Evolutionary conservation across 768 basidiomycete species (phyloP), one percentile per base, ranked within the genome.

Genomic region (Trametes cinnabarina): DNA sequence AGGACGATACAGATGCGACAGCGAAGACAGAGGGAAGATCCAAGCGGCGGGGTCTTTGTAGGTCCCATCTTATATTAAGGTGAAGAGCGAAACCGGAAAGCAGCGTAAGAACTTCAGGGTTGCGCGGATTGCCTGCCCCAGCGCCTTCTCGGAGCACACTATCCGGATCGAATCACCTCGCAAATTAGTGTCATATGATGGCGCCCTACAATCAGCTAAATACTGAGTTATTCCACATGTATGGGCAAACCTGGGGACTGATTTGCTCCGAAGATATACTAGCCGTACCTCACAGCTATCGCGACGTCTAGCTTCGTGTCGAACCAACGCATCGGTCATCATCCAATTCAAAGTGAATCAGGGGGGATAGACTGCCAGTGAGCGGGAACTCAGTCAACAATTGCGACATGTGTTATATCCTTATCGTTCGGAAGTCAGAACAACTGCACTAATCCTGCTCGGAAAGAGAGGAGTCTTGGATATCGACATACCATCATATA

Each of bases 61-160:
- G 55, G 60, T 56, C 55, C 50, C 55, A 61, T 61, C 55, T 56
- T 51, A 57, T 61, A 61, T 57, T 28, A 61, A 60, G 37, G 60
- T 56, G 55, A 57, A 61, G 55, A 53, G 60, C 25, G 39, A 20
- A 26, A 26, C 19, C 34, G 49, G 30, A 50, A 42, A 48, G n/a
- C n/a, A n/a, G 51, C 43, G 55, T 52, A 57, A 61, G 60, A 47
- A 42, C 43, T 35, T 57, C 60, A 61, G 60, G 60, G 60, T 43
- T 57, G 60, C 54, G 46, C 5, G 48, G 25, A 28, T 22, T 44
- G 35, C 42, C 32, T 23, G 48, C 51, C 46, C 57, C 43, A 40
- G 20, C 39, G 47, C 47, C 47, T 49, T 41, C 43, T 35, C 44
- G 52, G 43, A 35, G 42, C 37, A 39, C 47, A 60, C 30, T 32